Evolutionary conservation across 1,139 yeast genomes (phyloP).

Genomic region (Suhomyces choctaworum): DNA sequence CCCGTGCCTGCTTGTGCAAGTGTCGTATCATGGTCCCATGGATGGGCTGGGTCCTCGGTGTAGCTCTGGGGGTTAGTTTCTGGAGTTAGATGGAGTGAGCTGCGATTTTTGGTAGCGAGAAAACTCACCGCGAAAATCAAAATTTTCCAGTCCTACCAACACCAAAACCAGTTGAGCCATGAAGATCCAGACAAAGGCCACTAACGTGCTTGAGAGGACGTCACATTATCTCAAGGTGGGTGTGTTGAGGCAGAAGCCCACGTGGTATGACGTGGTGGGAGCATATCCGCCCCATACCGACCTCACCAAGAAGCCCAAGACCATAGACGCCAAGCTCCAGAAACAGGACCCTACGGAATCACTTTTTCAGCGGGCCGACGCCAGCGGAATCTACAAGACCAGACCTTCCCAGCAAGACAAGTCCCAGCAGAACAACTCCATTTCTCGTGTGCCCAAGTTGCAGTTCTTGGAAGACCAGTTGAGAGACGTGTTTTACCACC

Average conservation of each 20-base stretch:
- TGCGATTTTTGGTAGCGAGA: neutral
- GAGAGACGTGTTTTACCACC: slow-evolving; percentile 78
- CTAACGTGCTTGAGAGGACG: slow-evolving; percentile 72
- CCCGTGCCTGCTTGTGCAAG: neutral
- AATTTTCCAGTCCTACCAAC: slow-evolving; percentile 9
- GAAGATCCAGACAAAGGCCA: slow-evolving; percentile 71
- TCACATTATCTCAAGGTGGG: slow-evolving; percentile 70
- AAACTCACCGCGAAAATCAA: slow-evolving; percentile 4
- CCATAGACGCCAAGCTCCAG: slow-evolving; percentile 27
- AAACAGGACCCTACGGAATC: slow-evolving; percentile 27
- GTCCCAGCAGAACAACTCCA: slow-evolving; percentile 29
- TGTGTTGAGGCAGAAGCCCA: slow-evolving; percentile 66
- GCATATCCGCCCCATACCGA: slow-evolving; percentile 74
- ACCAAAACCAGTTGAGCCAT: slow-evolving; percentile 28
- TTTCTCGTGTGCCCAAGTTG: slow-evolving; percentile 61
- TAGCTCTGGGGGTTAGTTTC: too few species aligned
- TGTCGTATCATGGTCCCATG: neutral
- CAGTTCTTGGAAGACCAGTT: slow-evolving; percentile 78
- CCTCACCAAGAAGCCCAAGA: slow-evolving; percentile 51
- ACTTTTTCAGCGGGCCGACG: slow-evolving; percentile 24
- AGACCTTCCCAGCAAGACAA: slow-evolving; percentile 36
- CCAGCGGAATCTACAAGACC: slow-evolving; percentile 45
- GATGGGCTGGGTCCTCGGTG: too few species aligned
- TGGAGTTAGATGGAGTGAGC: too few species aligned
- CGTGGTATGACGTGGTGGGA: slow-evolving; percentile 84